Evolutionary conservation across 768 basidiomycete genomes (phyloP).

Genomic region (Psilocybe cyanescens): DNA sequence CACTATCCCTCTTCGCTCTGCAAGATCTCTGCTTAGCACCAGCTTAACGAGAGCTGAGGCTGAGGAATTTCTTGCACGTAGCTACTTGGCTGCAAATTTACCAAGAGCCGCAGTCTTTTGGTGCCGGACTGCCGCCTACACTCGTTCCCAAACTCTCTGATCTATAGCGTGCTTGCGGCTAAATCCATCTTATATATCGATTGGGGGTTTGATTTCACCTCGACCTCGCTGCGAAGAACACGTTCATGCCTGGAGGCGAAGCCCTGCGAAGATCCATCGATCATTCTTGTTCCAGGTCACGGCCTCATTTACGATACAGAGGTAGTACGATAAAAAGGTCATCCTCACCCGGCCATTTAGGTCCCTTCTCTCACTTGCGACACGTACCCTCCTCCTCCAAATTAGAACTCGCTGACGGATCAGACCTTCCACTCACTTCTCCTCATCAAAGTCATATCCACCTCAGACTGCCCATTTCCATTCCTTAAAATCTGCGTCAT

Average conservation of each 20-base stretch:
- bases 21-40: background rate
- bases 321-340: background rate
- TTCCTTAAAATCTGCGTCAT: background rate
- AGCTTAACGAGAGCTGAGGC: background rate
- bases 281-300: constrained; percentile 1
- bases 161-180: background rate
- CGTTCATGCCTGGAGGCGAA: constrained; percentile 22
- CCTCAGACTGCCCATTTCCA: background rate
- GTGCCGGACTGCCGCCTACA: background rate
- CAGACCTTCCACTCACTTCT: background rate
- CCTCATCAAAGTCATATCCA: background rate
- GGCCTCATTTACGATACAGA: background rate
- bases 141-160: background rate
- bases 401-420: background rate
- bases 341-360: background rate
- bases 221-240: background rate
- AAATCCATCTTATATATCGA: background rate
- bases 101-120: background rate
- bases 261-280: background rate
- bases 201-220: background rate
- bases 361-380: background rate
- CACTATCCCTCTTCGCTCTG: background rate
- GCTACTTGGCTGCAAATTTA: background rate
- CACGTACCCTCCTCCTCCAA: background rate
- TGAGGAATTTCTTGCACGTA: background rate